Base-by-base conservation (phyloP, 805 yeast species). In the Wickerhamomyces chambardii region DNA sequence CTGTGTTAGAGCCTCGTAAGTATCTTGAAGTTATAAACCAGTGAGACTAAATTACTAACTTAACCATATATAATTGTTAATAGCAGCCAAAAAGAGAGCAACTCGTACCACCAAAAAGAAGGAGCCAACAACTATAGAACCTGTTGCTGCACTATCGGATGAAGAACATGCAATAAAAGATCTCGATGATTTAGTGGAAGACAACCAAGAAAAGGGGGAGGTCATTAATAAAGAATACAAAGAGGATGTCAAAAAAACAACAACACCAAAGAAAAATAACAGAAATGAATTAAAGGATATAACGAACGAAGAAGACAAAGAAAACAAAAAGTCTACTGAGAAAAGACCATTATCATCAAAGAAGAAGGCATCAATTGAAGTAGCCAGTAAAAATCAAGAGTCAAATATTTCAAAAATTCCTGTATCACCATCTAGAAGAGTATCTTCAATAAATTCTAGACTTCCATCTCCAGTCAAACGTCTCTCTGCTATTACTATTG, bases 381-480 rank as follows among this genome's bases (percentile, higher is more conserved):
- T 30, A 5, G 25, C 36, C 36, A 28, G 5, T 25, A 29, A 15
- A 6, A 15, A 19, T 31, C 32, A 34, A 6, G 32, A 28, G 14
- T 28, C 29, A 17, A 26, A 38, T 18, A 33, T 29, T 28, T 14
- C 32, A 17, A 37, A 34, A 25, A 18, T n/a, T 9, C 10, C 34
- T 4, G 4, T 15, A 4, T 36, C 35, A 4, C 41, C 38, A 10
- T 6, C 29, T 4, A 38, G 28, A 27, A 30, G 31, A 30, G 11
- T n/a, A 16, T 16, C 31, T 28, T 16, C 24, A 10, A 15, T 19
- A 21, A 5, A 31, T 4, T 40, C 51, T 6, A 43, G 42, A 32
- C 37, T 46, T 12, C 43, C 46, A 6, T 50, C 55, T 1, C 53
- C 54, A 16, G 33, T 37, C 8, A 49, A 42, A 32, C 43, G 38